These are phyloP conservation scores for Kodamaea fungicola DNA, from an alignment of 1,139 yeast genomes.

Conservation along the genomic window DNA sequence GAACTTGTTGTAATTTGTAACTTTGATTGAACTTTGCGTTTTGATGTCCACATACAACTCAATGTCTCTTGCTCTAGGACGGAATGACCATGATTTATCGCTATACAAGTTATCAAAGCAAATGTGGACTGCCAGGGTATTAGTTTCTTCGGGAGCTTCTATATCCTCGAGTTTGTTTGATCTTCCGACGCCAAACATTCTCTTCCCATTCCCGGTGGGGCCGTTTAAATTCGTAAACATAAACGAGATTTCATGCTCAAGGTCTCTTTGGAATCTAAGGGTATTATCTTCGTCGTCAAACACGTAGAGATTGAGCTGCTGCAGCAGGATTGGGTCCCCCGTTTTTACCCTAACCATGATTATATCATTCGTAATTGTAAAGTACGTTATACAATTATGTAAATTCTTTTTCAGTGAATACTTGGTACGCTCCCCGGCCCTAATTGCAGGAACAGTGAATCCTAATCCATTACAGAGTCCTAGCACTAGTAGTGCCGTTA, in stretches of 20 bases:
- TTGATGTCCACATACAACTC: constrained; percentile 35
- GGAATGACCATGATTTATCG: constrained; percentile 45
- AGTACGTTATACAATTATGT: constrained; percentile 37
- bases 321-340: constrained; percentile 33
- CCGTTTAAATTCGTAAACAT: constrained; percentile 38
- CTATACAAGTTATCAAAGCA: constrained; percentile 44
- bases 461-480: constrained; percentile 15
- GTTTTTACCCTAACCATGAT: constrained; percentile 29
- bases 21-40: constrained; percentile 28
- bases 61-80: constrained; percentile 30
- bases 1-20: constrained; percentile 35
- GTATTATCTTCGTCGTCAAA: constrained; percentile 37
- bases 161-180: constrained; percentile 1
- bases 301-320: constrained; percentile 32
- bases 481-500: constrained; percentile 5
- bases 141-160: constrained; percentile 3
- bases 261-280: constrained; percentile 30
- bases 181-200: constrained; percentile 2
- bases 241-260: constrained; percentile 26
- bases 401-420: constrained; percentile 28
- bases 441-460: constrained; percentile 19
- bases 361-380: constrained; percentile 36
- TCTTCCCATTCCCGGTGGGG: constrained; percentile 10
- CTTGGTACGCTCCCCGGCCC: constrained; percentile 22
- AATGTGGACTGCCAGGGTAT: constrained; percentile 28